These are phyloP conservation scores for Trichoderma afroharzianum DNA, from an alignment of 2,329 filamentous ascomycete genomes.

Conservation along the genomic window DNA sequence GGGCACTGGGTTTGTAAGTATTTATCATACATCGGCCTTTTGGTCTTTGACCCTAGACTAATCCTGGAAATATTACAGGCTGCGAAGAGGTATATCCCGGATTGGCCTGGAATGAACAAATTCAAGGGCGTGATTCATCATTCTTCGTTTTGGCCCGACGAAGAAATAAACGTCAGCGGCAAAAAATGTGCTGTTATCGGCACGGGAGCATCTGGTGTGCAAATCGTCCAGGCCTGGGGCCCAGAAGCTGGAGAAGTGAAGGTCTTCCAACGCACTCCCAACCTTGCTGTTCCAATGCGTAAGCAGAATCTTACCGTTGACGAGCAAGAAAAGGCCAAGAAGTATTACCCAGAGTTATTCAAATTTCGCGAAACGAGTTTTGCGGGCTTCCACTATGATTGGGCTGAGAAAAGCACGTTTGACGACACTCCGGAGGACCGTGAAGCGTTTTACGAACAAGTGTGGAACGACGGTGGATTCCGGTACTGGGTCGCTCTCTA, in stretches of 20 bases:
- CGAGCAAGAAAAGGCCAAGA: slow-evolving; percentile 42
- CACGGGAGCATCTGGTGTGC: slow-evolving; percentile 62
- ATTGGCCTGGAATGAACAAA: slow-evolving; percentile 55
- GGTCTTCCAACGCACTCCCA: slow-evolving; percentile 66
- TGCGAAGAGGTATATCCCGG: slow-evolving; percentile 58
- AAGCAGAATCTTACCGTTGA: slow-evolving; percentile 38
- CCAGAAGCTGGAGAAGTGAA: slow-evolving; percentile 48
- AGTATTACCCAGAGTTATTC: slow-evolving; percentile 50
- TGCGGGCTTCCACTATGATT: slow-evolving; percentile 58
- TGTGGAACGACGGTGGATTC: slow-evolving; percentile 53
- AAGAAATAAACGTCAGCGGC: slow-evolving; percentile 51
- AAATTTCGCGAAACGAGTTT: slow-evolving; percentile 49
- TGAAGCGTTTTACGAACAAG: slow-evolving; percentile 44
- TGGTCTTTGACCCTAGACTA: not conserved
- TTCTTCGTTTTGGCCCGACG: slow-evolving; percentile 58
- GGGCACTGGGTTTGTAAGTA: slow-evolving; percentile 48
- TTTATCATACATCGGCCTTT: not conserved
- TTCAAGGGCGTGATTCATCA: slow-evolving; percentile 60
- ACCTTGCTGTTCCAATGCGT: slow-evolving; percentile 61
- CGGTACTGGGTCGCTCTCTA: slow-evolving; percentile 52
- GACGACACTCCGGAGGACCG: slow-evolving; percentile 50
- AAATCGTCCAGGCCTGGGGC: slow-evolving; percentile 59
- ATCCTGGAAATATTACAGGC: slow-evolving; percentile 32
- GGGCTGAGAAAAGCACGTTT: slow-evolving; percentile 51
- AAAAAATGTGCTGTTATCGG: slow-evolving; percentile 62